Evolutionary conservation across 83 land plant species (phyloP), one percentile per base, ranked within the genome.

Genomic region (Picea engelmannii): DNA sequence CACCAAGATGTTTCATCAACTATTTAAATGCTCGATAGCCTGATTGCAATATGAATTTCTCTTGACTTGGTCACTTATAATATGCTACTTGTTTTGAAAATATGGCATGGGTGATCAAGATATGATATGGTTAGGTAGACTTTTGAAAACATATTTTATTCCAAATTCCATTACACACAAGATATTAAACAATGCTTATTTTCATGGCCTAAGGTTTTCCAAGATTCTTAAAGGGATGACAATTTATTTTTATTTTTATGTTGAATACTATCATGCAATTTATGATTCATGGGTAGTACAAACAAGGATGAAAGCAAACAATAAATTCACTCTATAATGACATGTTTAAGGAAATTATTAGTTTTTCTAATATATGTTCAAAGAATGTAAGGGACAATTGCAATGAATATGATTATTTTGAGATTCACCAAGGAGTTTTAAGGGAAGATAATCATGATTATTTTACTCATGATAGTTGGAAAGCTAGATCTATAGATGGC

Each of bases 31-130:
- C 76, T 92, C 2, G 85, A 92, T 82, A 90, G 84, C 65, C 87
- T 92, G 80, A 20, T 85, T 66, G 78, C 84, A 55, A 66, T 63
- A 4, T 90, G 94, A 60, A 24, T 88, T 77, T 67, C 82, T 82
- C 94, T 88, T 12, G 62, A 92, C 79, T 85, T 87, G 24, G 90
- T 92, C 49, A 90, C 92, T 55, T 92, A 88, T 80, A 92, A 92
- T 82, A 90, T 88, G 38, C 38, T 35, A 35, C 38, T 35, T 35
- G 38, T 35, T 35, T 35, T 35, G 38, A 35, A 35, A 42, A 52
- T 92, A 78, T 31, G 90, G 80, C 86, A 88, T 87, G 94, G 89
- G 38, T 20, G 94, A 90, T 62, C 86, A 83, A 35, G 90, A 86
- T 58, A 82, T 88, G 85, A 90, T 83, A 18, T 35, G 88, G 62